Base-by-base conservation (phyloP, 140 eudicot genomes). In the Flaveria floridana region DNA sequence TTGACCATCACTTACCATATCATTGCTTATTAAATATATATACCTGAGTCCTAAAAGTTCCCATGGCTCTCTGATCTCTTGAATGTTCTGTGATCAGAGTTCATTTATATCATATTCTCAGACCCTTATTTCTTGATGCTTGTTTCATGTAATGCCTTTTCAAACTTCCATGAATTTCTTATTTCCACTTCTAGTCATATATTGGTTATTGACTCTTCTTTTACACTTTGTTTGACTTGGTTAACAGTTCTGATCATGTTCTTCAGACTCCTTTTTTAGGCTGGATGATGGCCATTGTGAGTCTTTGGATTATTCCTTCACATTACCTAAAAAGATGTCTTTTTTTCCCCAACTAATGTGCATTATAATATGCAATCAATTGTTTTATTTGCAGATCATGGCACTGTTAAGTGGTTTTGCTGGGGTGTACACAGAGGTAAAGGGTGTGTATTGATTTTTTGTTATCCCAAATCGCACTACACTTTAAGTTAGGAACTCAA, bases 391-490 rank as follows among this genome's bases (percentile, higher is more conserved):
- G 79, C 89, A 94, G 99, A 71, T 90, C 62, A 94, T 94, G 99
- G 99, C 97, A 76, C 97, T 90, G 76, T 83, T 94, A 69, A 94
- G 99, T 76, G 99, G 99, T 76, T 94, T 94, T 88, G 99, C 99
- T 78, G 99, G 99, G 67, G 99, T 94, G 19, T 94, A 94, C 86
- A 94, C 99, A 20, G 99, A 94, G 99, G 99, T 94, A 88, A 78
- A 57, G 50, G 48, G 53, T 50, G 63, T 59, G 30, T 42, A 30
- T 75, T 48, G 64, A 6, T 26, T 12, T 26, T 79, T 46, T 41
- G 59, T 72, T 39, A 20, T 55, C 48, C 44, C 50, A 39, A 76
- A 20, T 37, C 37, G 2, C 16, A 18, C 16, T 48, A 16, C 10
- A 13, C 57, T 42, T 25, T 58, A 10, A n/a, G 47, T 57, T 71